phyloP scores from a whole-genome alignment of 2,329 filamentous ascomycete species.

The Aspergillus nomiae region DNA sequence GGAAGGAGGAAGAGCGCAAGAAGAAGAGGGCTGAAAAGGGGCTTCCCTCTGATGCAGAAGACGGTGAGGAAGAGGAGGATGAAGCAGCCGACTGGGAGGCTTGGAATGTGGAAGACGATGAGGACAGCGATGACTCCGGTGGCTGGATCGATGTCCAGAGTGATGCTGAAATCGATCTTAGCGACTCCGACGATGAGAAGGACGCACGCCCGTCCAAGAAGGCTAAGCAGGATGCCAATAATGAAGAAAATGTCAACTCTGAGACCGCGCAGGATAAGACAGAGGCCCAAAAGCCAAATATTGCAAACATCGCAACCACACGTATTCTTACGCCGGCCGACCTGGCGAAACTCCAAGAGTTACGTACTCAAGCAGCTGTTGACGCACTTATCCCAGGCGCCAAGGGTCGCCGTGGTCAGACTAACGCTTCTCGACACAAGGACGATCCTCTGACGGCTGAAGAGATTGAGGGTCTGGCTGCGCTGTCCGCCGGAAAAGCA shows the following conservation, averaged over 20 bases:
- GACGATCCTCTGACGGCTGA: slow-evolving; percentile 90
- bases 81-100: slow-evolving; percentile 60
- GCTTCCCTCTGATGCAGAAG: slow-evolving; percentile 62
- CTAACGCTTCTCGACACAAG: slow-evolving; percentile 62
- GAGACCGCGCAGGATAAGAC: slow-evolving; percentile 29
- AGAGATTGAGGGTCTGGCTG: slow-evolving; percentile 85
- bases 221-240: slow-evolving; percentile 52
- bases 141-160: slow-evolving; percentile 92
- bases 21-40: slow-evolving; percentile 71
- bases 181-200: slow-evolving; percentile 73
- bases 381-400: slow-evolving; percentile 59
- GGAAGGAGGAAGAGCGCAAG: slow-evolving; percentile 86
- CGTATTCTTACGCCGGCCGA: slow-evolving; percentile 94
- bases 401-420: slow-evolving; percentile 49
- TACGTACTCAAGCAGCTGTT: slow-evolving; percentile 73
- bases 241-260: slow-evolving; percentile 45
- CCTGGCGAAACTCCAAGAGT: slow-evolving; percentile 88
- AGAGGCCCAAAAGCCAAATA: slow-evolving; percentile 49
- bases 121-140: slow-evolving; percentile 70
- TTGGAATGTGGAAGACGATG: slow-evolving; percentile 63
- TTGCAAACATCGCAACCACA: slow-evolving; percentile 88
- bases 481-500: slow-evolving; percentile 69
- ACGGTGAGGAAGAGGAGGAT: slow-evolving; percentile 62
- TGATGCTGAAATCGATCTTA: slow-evolving; percentile 74
- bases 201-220: slow-evolving; percentile 63